These are phyloP conservation scores for Leccinum angustisporum DNA, from an alignment of 1,284 basidiomycete genomes.

Conservation along the genomic window DNA sequence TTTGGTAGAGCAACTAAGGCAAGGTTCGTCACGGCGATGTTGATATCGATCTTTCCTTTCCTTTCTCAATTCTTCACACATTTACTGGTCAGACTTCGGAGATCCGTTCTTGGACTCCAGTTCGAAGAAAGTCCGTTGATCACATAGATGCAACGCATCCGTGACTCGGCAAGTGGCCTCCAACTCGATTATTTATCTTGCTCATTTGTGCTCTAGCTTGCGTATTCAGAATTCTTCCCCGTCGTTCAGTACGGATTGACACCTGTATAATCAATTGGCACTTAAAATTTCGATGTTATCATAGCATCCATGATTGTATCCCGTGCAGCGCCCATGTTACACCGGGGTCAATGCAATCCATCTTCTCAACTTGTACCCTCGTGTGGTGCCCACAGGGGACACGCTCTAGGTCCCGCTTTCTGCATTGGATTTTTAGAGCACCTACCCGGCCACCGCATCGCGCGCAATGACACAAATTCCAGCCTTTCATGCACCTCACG, in stretches of 20 bases:
- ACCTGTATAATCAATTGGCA: neutral
- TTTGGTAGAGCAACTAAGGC: conserved; percentile 40
- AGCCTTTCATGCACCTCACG: neutral
- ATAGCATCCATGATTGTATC: conserved; percentile 6
- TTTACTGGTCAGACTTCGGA: conserved; percentile 39
- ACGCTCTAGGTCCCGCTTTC: neutral
- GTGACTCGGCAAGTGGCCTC: conserved; percentile 1
- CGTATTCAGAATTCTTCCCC: neutral
- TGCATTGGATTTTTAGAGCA: neutral
- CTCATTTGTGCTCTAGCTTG: conserved; percentile 21
- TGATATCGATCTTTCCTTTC: neutral
- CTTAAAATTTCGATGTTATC: conserved; percentile 1
- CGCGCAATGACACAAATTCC: neutral
- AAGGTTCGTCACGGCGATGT: conserved; percentile 31
- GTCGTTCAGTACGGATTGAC: neutral
- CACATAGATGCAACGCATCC: neutral
- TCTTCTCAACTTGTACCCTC: neutral
- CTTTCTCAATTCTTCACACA: conserved; percentile 3
- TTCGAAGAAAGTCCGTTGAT: conserved; percentile 23
- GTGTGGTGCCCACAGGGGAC: neutral
- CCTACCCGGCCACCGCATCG: neutral
- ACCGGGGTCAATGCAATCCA: neutral
- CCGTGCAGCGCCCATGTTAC: neutral
- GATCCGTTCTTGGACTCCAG: conserved; percentile 46
- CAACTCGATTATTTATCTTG: conserved; percentile 9